Conservation (phyloP, 2,329 filamentous ascomycete genomes). For the Colletotrichum sp. region DNA sequence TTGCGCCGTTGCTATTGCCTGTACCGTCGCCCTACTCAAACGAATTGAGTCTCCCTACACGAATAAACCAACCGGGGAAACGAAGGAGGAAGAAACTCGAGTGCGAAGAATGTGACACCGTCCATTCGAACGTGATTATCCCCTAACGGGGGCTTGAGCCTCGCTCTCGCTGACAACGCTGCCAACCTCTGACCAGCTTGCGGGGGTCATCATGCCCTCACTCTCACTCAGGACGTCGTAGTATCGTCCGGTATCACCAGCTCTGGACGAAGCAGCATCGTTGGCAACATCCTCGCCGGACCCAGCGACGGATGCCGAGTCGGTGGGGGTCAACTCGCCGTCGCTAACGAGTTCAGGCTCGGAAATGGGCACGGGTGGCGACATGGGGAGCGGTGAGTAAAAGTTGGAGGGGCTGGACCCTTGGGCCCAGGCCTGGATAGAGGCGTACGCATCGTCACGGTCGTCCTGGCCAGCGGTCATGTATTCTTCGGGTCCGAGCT, state of each 20-base stretch:
- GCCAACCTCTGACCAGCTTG: constrained; percentile 70
- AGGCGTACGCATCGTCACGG: constrained; percentile 56
- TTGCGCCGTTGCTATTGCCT: constrained; percentile 1
- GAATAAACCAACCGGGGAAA: neutral
- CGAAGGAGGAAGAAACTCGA: neutral
- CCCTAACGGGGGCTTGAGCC: constrained; percentile 34
- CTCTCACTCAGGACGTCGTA: constrained; percentile 66
- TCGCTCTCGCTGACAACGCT: constrained; percentile 66
- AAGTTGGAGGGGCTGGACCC: constrained; percentile 55
- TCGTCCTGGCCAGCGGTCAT: constrained; percentile 57
- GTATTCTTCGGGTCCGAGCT: constrained; percentile 51
- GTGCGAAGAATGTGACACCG: neutral
- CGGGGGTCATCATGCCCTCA: constrained; percentile 63
- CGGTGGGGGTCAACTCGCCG: constrained; percentile 63
- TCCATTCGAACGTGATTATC: constrained; percentile 22
- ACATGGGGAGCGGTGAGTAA: constrained; percentile 65
- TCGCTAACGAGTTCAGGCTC: constrained; percentile 58
- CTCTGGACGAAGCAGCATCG: constrained; percentile 43
- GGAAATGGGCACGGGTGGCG: constrained; percentile 53
- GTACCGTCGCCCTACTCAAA: neutral
- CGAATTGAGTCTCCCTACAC: neutral
- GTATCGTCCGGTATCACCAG: constrained; percentile 41
- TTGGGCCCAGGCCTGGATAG: constrained; percentile 70
- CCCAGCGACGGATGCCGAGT: constrained; percentile 60
- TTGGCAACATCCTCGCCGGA: constrained; percentile 54